Conservation (phyloP, 352 stramenopile species). For the Phytopythium kandeliae region DNA sequence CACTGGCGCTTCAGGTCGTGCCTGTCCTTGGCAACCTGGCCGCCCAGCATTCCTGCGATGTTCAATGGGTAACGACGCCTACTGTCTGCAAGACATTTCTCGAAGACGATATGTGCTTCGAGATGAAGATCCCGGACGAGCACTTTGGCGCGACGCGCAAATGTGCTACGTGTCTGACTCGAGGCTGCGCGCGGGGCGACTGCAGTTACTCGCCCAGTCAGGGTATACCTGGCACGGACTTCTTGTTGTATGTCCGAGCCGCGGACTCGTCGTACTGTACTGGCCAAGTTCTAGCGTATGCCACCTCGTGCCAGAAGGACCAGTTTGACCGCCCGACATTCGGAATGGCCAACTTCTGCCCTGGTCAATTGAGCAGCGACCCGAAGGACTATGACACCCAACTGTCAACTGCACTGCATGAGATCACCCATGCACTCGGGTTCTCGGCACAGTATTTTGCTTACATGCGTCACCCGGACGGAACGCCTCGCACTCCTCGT, state of each 20-base stretch:
- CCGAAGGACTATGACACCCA: slow-evolving; percentile 51
- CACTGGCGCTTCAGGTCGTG: slow-evolving; percentile 44
- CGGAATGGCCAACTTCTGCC: slow-evolving; percentile 83
- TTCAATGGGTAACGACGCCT: slow-evolving; percentile 50
- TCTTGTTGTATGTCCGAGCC: slow-evolving; percentile 67
- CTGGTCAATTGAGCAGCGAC: slow-evolving; percentile 50
- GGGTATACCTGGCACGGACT: slow-evolving; percentile 49
- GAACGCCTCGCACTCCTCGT: slow-evolving; percentile 57
- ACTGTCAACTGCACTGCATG: slow-evolving; percentile 68
- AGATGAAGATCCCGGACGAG: slow-evolving; percentile 59
- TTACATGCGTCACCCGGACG: slow-evolving; percentile 63
- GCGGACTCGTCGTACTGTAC: slow-evolving; percentile 43
- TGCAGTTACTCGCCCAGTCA: slow-evolving; percentile 28
- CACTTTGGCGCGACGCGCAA: slow-evolving; percentile 50
- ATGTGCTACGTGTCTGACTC: slow-evolving; percentile 38
- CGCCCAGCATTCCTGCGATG: slow-evolving; percentile 51
- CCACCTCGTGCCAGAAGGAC: slow-evolving; percentile 77
- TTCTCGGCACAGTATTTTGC: slow-evolving; percentile 77
- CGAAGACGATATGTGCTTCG: slow-evolving; percentile 47
- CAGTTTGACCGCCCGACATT: slow-evolving; percentile 82
- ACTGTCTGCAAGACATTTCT: slow-evolving; percentile 50
- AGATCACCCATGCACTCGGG: slow-evolving; percentile 77
- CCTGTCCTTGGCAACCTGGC: slow-evolving; percentile 57
- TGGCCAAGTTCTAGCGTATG: slow-evolving; percentile 58
- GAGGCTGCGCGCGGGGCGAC: slow-evolving; percentile 30